These are phyloP conservation scores for Singerocomus inundabilis DNA, from an alignment of 1,284 basidiomycete genomes.

Conservation along the genomic window DNA sequence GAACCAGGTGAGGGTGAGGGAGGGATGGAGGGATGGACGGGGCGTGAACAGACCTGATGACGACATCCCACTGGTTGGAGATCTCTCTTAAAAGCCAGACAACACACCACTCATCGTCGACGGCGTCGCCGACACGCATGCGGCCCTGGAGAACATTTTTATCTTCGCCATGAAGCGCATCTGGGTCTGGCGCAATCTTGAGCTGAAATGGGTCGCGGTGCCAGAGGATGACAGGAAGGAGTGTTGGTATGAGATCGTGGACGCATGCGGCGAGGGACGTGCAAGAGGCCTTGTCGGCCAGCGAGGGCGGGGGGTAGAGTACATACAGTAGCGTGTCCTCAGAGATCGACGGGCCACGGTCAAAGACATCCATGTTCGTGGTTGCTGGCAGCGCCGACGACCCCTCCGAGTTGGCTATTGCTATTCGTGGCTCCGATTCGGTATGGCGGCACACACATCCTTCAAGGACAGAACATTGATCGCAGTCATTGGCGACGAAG, in stretches of 20 bases:
- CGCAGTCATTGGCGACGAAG: constrained; percentile 95
- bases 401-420: constrained; percentile 10
- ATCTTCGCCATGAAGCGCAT: constrained; percentile 35
- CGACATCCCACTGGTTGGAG: constrained; percentile 73
- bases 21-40: constrained; percentile 3
- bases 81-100: constrained; percentile 86
- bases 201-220: constrained; percentile 87
- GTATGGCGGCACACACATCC: constrained; percentile 47
- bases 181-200: constrained; percentile 55
- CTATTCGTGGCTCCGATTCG: constrained; percentile 15
- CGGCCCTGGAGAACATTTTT: constrained; percentile 65
- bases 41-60: constrained; percentile 55
- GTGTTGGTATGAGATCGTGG: constrained; percentile 51
- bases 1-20: constrained; percentile 5
- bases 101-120: constrained; percentile 95
- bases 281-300: constrained; percentile 58
- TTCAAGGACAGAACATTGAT: constrained; percentile 85
- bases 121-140: constrained; percentile 88
- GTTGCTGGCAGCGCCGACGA: not conserved
- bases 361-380: constrained; percentile 52
- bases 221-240: constrained; percentile 78
- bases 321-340: constrained; percentile 82
- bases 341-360: constrained; percentile 71
- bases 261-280: constrained; percentile 72
- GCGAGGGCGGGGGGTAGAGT: constrained; percentile 56